Base-by-base conservation (phyloP, 306 rosid species). In the Hylodesmum podocarpum region DNA sequence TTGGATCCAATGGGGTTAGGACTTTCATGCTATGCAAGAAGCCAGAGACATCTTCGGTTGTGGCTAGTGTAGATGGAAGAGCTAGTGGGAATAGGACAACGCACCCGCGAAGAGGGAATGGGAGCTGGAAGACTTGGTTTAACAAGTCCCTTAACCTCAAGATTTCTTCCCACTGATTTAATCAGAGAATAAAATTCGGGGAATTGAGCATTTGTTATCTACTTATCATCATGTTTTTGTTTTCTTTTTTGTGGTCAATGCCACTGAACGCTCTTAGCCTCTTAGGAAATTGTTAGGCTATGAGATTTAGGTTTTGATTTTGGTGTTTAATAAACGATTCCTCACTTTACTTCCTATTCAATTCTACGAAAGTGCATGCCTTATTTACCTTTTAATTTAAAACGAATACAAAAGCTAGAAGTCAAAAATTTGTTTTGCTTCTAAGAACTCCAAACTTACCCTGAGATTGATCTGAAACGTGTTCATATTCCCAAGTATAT, bases 1-100 rank as follows among this genome's bases (percentile, higher is more conserved):
- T 95, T 59, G 99, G 99, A 24, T 86, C 96, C 47, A 88, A 82
- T 11, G 99, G 97, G 31, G 85, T 90, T 31, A 72, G 99, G 25
- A 95, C 88, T 75, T 95, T 95, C 81, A 83, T 89, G 91, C 88
- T 95, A 27, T 92, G 96, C 87, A 92, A 86, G 92, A 91, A 90
- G 82, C 94, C 97, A 43, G 86, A 74, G 62, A 0, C 62, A 36
- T 77, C 90, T 11, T 82, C 82, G 39, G 72, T 54, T 66, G 78
- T 49, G 15, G 73, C 28, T 0, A 47, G 58, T 51, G 59, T 15
- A 6, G 33, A 44, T 13, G 68, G 6, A 37, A 21, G 7, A 28
- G 54, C 3, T 6, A 57, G 25, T 22, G 71, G n/a, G 40, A 49
- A 44, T 27, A 21, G 77, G 25, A n/a, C 77, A 0, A 1, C 68